These are phyloP conservation scores for Rosa persica DNA, from an alignment of 306 rosid genomes.

Conservation along the genomic window DNA sequence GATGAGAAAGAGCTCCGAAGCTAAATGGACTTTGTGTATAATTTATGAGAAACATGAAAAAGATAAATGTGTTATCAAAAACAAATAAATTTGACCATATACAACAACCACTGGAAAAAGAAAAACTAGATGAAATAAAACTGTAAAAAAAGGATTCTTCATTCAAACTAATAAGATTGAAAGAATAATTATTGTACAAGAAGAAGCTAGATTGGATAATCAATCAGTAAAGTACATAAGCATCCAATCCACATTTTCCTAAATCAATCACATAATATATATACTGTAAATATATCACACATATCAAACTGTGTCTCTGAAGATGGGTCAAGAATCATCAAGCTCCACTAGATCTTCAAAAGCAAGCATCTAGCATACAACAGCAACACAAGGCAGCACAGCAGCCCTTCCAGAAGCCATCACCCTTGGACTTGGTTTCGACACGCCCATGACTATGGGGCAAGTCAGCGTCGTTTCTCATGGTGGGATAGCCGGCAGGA, in stretches of 20 bases:
- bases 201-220: not conserved
- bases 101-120: not conserved
- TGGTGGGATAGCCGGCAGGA: constrained; percentile 72
- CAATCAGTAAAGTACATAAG: not conserved
- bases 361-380: constrained; percentile 72
- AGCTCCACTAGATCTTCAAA: constrained; percentile 22
- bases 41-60: too few relatives aligned
- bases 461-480: constrained; percentile 28
- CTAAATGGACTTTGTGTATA: too few relatives aligned
- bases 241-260: not conserved
- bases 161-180: not conserved
- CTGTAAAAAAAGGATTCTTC: not conserved
- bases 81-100: too few relatives aligned
- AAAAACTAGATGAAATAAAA: not conserved
- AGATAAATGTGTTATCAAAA: too few relatives aligned
- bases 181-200: not conserved
- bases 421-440: constrained; percentile 66
- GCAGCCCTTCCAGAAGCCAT: constrained; percentile 88
- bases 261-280: not conserved
- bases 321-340: not conserved
- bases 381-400: constrained; percentile 80
- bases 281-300: not conserved
- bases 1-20: too few relatives aligned
- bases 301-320: not conserved
- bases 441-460: constrained; percentile 6